Conservation (phyloP, 1,284 basidiomycete species). For the Gyrodon tennesseensis region DNA sequence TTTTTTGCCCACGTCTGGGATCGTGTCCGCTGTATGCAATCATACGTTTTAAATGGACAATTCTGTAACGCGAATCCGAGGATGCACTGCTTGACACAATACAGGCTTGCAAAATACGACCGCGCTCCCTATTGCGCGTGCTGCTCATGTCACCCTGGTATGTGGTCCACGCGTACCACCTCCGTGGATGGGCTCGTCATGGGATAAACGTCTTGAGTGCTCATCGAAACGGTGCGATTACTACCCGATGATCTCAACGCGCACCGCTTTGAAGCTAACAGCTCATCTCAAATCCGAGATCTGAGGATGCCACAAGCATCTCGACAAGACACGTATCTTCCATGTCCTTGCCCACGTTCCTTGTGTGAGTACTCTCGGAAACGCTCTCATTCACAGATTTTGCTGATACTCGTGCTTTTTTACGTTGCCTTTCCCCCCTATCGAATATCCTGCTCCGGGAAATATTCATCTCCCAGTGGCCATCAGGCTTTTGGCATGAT, state of each 20-base stretch:
- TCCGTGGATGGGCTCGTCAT: not conserved
- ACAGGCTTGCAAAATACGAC: not conserved
- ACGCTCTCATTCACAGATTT: no score
- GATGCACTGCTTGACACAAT: not conserved
- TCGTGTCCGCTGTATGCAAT: conserved; percentile 18
- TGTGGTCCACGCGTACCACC: not conserved
- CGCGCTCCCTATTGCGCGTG: no score
- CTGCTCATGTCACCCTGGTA: not conserved
- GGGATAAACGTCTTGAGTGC: not conserved
- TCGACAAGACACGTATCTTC: not conserved
- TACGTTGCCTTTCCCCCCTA: no score
- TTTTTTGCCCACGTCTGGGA: conserved; percentile 2
- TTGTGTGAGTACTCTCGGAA: not conserved
- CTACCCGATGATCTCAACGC: not conserved
- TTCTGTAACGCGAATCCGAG: not conserved
- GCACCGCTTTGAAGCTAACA: not conserved
- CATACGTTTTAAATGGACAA: conserved; percentile 7
- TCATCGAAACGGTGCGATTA: not conserved
- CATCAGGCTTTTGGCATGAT: no score
- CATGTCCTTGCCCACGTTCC: not conserved
- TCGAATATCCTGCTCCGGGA: no score
- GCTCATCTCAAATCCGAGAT: no score
- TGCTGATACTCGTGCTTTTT: no score
- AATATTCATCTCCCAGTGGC: no score
- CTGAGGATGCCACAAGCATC: not conserved